Percentiles rank a stretch among this genome's conserved stretches.
phyloP scores from a whole-genome alignment of 2,329 filamentous ascomycete species.

The Paecilomyces formosus region DNA sequence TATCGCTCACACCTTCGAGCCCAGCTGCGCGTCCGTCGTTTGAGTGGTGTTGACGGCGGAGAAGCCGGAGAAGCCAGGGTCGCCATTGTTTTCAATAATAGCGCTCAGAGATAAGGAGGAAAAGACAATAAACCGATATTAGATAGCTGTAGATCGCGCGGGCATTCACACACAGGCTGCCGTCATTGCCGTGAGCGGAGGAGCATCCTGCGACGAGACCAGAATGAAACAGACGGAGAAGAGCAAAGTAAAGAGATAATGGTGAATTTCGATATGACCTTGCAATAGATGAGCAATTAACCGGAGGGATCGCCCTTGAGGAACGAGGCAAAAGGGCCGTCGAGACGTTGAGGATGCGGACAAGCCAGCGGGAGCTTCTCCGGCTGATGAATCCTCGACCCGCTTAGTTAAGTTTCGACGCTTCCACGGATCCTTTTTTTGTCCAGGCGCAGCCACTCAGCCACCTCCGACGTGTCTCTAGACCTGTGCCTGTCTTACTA shows the following conservation, averaged over 20 bases:
- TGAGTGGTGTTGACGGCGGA: slow-evolving; percentile 32
- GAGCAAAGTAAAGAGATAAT: background rate
- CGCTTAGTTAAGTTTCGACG: background rate
- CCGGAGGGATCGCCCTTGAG: background rate
- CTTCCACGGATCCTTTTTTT: background rate
- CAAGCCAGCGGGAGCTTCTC: background rate
- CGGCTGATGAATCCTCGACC: background rate
- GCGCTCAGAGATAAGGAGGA: background rate
- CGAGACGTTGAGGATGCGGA: background rate
- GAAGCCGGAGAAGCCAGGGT: slow-evolving; percentile 30
- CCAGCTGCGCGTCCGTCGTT: slow-evolving; percentile 34
- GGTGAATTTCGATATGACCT: background rate
- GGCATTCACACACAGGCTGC: background rate
- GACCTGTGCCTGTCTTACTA: too few relatives aligned
- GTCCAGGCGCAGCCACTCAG: background rate
- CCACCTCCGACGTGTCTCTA: background rate
- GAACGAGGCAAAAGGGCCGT: background rate
- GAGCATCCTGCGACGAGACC: background rate
- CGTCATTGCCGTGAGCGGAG: background rate
- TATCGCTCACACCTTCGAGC: slow-evolving; percentile 61
- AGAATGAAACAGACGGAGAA: background rate
- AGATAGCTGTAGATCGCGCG: background rate
- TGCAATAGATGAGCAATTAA: background rate
- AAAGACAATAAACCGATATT: background rate
- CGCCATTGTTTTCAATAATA: slow-evolving; percentile 20